A percentile compares a stretch with the other conserved stretches of the same genome.
Evolutionary conservation across 257 asterid species (phyloP).

Genomic region (Dorcoceras hygrometricum): DNA sequence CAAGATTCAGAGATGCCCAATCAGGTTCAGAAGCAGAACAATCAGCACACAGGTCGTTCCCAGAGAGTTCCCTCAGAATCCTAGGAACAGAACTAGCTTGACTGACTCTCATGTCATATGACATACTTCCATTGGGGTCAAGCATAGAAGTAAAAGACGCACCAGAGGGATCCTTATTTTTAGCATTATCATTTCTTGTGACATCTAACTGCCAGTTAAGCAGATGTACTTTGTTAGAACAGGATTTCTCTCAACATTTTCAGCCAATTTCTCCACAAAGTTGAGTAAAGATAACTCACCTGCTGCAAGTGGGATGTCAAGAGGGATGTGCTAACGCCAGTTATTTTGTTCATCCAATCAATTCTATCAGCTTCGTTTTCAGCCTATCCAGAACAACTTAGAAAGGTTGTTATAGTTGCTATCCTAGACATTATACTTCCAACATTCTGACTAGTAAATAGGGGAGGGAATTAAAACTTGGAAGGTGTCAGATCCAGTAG

Average conservation of each 20-base stretch:
- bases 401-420: conserved; percentile 15
- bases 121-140: conserved; percentile 39
- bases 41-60: conserved; percentile 88
- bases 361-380: conserved; percentile 93
- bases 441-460: conserved; percentile 17
- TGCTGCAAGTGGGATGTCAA: conserved; percentile 86
- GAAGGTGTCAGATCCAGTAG: conserved; percentile 12
- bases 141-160: conserved; percentile 36
- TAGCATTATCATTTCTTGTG: conserved; percentile 33
- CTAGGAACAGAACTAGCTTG: conserved; percentile 62
- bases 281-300: conserved; percentile 39
- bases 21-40: conserved; percentile 85
- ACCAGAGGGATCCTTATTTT: conserved; percentile 33
- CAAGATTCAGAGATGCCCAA: conserved; percentile 99
- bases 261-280: conserved; percentile 11
- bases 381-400: conserved; percentile 55
- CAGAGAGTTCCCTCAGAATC: conserved; percentile 75
- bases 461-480: background rate
- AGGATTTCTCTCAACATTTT: conserved; percentile 19
- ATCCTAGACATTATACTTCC: conserved; percentile 6
- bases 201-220: conserved; percentile 61
- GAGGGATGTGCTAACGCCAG: conserved; percentile 83
- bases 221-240: conserved; percentile 21
- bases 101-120: conserved; percentile 42
- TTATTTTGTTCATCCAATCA: conserved; percentile 96